Evolutionary conservation across 1,284 basidiomycete genomes (phyloP).

Genomic region (Sphagnurus paluster): DNA sequence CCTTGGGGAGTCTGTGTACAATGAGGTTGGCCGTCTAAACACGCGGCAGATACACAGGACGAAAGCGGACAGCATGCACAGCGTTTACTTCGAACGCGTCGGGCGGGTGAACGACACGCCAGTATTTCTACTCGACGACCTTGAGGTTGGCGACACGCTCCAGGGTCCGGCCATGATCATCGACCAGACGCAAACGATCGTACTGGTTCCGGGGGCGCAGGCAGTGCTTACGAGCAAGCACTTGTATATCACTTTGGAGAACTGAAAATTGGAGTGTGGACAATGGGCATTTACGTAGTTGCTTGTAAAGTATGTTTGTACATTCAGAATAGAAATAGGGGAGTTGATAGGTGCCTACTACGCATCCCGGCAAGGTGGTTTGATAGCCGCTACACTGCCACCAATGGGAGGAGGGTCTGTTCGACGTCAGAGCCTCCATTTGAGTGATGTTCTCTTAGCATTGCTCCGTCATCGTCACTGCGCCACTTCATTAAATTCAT

Average conservation of each 20-base stretch:
- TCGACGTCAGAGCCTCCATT: not conserved
- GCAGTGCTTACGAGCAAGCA: conserved; percentile 71
- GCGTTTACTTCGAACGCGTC: conserved; percentile 79
- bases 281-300: not conserved
- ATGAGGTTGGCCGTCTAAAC: conserved; percentile 58
- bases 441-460: not conserved
- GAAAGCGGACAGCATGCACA: conserved; percentile 53
- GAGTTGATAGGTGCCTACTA: too few species aligned
- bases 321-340: too few species aligned
- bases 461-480: not conserved
- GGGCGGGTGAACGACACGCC: conserved; percentile 79
- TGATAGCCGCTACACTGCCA: conserved; percentile 5
- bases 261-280: too few species aligned
- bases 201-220: conserved; percentile 71
- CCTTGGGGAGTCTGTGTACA: conserved; percentile 79
- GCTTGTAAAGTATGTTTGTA: not conserved
- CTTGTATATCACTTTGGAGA: conserved; percentile 63
- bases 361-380: too few species aligned
- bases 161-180: conserved; percentile 88
- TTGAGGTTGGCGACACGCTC: conserved; percentile 72
- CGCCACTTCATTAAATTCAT: not conserved
- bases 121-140: conserved; percentile 69
- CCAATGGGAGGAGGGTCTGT: not conserved
- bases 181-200: conserved; percentile 91
- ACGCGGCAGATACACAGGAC: conserved; percentile 40